Base-by-base conservation (phyloP, 1,284 basidiomycete genomes). In the Marasmius sp. region DNA sequence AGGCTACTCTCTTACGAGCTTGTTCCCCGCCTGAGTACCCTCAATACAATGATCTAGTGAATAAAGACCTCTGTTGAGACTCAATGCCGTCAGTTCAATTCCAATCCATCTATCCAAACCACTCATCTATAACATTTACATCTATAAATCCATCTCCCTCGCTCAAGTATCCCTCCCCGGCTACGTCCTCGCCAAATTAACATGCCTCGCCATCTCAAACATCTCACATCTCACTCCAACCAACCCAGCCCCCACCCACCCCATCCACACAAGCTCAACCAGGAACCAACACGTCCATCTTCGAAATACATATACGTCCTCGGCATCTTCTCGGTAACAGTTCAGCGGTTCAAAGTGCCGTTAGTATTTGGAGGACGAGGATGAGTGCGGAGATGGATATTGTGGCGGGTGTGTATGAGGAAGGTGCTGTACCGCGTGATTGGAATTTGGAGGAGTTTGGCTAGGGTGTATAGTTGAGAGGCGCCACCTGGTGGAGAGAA, bases 251-350 rank as follows among this genome's bases (percentile, higher is more conserved):
- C 45, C 65, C 52, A 63, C 64, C 66, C 68, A 72, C 33, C 77
- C 79, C 6, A 69, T 64, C 20, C 71, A 68, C 0, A 75, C 75
- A 69, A 87, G 83, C 20, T 61, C 67, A 62, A 80, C 74, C 0
- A 86, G 78, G 76, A 10, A 87, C 78, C 47, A 86, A 61, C 20
- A 73, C 69, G 61, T 88, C 86, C 27, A 62, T 72, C 56, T 73
- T 76, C 4, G 85, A 87, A n/a, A 67, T 80, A 87, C 14, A 87
- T 55, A 61, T 87, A 88, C 34, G 87, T 66, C 54, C 86, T 71
- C 0, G 80, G 81, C 0, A 83, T 83, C 16, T 66, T 62, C 45
- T 65, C 61, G 83, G 84, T 1, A 86, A 70, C 22, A 83, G 55
- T 74, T 73, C 63, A 79, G 64, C 12, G 56, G 59, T 1, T 69